Percentiles rank a stretch among this genome's conserved stretches.
phyloP scores from a whole-genome alignment of 306 rosid genomes.

The Vigna hirtella region DNA sequence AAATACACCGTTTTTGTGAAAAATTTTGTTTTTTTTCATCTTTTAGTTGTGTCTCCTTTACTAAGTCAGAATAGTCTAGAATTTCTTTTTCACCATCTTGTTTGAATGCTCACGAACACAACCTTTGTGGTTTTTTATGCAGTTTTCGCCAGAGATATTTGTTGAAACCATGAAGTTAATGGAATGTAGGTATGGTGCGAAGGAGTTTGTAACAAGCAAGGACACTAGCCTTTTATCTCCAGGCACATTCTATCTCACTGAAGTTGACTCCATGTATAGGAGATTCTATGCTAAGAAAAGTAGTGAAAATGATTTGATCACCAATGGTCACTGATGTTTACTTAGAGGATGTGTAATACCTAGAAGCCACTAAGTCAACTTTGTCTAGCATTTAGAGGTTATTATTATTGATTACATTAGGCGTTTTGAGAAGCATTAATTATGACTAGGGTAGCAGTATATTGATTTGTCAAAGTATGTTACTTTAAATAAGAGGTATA shows the following conservation, averaged over 20 bases:
- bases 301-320: constrained; percentile 29
- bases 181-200: constrained; percentile 87
- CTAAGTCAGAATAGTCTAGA: background rate
- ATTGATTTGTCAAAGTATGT: too few species aligned
- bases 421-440: too few species aligned
- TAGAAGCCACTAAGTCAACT: too few species aligned
- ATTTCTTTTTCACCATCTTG: background rate
- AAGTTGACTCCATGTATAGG: constrained; percentile 79
- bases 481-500: too few species aligned
- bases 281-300: constrained; percentile 77
- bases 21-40: too few species aligned
- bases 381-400: too few species aligned
- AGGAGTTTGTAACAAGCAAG: constrained; percentile 85
- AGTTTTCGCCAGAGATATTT: constrained; percentile 76
- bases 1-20: background rate
- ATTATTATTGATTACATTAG: too few species aligned
- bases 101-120: constrained; percentile 1
- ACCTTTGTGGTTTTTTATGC: constrained; percentile 46
- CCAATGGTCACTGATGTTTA: constrained; percentile 62
- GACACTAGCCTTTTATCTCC: constrained; percentile 66
- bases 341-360: background rate
- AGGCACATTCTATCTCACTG: constrained; percentile 85
- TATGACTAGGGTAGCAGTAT: too few species aligned
- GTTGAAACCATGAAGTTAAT: constrained; percentile 75
- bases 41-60: constrained; percentile 4